Conservation (phyloP, 768 basidiomycete species). For the Rhodosporidiobolus odoratus region DNA sequence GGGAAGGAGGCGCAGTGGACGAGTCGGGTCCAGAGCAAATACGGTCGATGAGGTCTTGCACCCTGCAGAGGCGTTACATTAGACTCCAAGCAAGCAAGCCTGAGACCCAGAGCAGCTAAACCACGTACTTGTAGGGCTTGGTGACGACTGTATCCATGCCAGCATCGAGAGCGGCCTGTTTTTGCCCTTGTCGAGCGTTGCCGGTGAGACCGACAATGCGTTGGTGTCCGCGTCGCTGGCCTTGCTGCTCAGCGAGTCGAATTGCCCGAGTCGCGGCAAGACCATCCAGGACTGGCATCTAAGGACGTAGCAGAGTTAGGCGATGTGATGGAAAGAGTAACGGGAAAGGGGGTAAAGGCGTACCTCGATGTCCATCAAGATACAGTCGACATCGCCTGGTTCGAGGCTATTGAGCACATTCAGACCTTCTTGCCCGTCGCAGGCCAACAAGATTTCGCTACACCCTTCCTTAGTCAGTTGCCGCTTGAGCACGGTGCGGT, state of each 20-base stretch:
- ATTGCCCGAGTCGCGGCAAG: conserved; percentile 33
- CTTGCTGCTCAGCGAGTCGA: conserved; percentile 24
- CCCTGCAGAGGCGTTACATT: too few relatives aligned
- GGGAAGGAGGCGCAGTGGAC: too few relatives aligned
- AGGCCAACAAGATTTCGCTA: conserved; percentile 14
- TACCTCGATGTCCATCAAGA: conserved; percentile 38
- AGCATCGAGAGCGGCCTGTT: conserved; percentile 31
- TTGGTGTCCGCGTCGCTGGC: not conserved
- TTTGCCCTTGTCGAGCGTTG: conserved; percentile 39
- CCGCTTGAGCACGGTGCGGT: conserved; percentile 22
- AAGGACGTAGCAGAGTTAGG: too few relatives aligned
- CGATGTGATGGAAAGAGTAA: not conserved
- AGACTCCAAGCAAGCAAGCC: too few relatives aligned
- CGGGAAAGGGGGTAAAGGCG: not conserved
- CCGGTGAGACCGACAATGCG: conserved; percentile 41
- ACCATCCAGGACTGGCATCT: conserved; percentile 40
- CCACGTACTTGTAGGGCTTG: conserved; percentile 41
- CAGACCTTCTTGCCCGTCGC: conserved; percentile 27
- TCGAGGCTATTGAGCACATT: not conserved
- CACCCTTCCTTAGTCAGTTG: conserved; percentile 29
- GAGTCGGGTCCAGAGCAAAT: too few relatives aligned
- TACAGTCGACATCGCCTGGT: conserved; percentile 21
- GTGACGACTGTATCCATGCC: conserved; percentile 40
- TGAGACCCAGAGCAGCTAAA: too few relatives aligned
- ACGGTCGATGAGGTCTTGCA: too few relatives aligned